Percentiles rank a stretch among this genome's conserved stretches.
These are phyloP conservation scores for Aspergillus cejpii DNA, from an alignment of 2,329 filamentous ascomycete genomes.

Conservation along the genomic window DNA sequence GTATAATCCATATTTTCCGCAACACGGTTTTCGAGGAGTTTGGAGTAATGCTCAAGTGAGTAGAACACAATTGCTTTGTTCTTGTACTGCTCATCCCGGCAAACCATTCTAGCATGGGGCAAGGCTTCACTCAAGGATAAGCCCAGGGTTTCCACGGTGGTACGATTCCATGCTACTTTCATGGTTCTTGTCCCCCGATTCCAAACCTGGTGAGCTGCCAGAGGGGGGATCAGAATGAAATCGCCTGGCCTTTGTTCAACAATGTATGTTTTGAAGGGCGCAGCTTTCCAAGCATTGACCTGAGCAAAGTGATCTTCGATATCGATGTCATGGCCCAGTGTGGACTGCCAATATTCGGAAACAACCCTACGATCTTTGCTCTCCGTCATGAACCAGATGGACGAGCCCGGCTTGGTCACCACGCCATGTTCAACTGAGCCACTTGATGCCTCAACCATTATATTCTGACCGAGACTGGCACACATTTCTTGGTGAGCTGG, in stretches of 20 bases:
- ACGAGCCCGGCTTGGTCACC: slow-evolving; percentile 68
- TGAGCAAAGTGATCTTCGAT: slow-evolving; percentile 96
- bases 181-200: slow-evolving; percentile 92
- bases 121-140: slow-evolving; percentile 80
- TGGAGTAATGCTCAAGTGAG: slow-evolving; percentile 70
- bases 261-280: slow-evolving; percentile 85
- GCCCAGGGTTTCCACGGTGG: slow-evolving; percentile 82
- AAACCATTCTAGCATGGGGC: slow-evolving; percentile 81
- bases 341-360: slow-evolving; percentile 87
- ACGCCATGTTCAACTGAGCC: slow-evolving; percentile 61
- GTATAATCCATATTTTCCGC: slow-evolving; percentile 41
- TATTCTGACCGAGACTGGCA: slow-evolving; percentile 88
- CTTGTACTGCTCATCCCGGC: slow-evolving; percentile 96
- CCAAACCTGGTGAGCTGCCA: slow-evolving; percentile 97
- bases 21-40: slow-evolving; percentile 52
- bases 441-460: slow-evolving; percentile 88
- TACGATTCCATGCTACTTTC: slow-evolving; percentile 97
- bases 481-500: slow-evolving; percentile 97
- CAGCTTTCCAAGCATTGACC: slow-evolving; percentile 89
- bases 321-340: slow-evolving; percentile 91
- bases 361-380: slow-evolving; percentile 85
- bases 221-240: slow-evolving; percentile 84
- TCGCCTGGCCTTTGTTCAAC: slow-evolving; percentile 88
- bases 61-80: slow-evolving; percentile 95
- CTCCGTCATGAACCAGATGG: slow-evolving; percentile 98